Conservation (phyloP, 306 rosid genomes). For the Hippophae rhamnoides region DNA sequence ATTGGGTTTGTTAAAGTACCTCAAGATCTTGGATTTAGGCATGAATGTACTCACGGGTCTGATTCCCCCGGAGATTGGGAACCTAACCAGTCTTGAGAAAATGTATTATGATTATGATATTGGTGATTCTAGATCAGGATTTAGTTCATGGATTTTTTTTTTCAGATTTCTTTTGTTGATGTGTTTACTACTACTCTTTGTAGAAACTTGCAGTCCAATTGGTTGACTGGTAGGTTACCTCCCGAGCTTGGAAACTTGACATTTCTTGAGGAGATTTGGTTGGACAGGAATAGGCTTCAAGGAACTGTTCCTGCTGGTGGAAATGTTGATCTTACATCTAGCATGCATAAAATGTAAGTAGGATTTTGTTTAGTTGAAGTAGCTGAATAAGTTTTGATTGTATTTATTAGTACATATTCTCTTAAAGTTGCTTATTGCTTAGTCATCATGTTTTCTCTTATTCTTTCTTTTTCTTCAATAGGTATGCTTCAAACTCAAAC, state of each 20-base stretch:
- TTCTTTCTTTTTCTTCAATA: conserved; percentile 27
- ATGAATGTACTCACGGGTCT: conserved; percentile 66
- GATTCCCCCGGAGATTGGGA: conserved; percentile 84
- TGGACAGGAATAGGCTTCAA: conserved; percentile 77
- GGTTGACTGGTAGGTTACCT: conserved; percentile 62
- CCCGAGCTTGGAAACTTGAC: conserved; percentile 57
- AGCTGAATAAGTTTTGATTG: neutral
- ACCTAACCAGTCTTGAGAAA: conserved; percentile 42
- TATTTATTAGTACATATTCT: neutral
- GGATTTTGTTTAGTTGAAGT: neutral
- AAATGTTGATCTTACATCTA: conserved; percentile 13
- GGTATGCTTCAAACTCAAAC: conserved; percentile 50
- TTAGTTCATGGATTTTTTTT: conserved; percentile 2
- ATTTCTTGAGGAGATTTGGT: conserved; percentile 54
- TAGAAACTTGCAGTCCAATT: conserved; percentile 77
- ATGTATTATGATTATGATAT: conserved; percentile 42
- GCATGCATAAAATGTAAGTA: conserved; percentile 56
- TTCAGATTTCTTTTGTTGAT: conserved; percentile 16
- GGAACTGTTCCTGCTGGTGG: conserved; percentile 59
- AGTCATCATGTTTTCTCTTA: conserved; percentile 3
- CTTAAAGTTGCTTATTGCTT: neutral
- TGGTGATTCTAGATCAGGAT: conserved; percentile 7
- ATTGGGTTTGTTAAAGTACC: conserved; percentile 50
- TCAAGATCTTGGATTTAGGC: conserved; percentile 80
- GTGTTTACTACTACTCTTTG: conserved; percentile 23